These are phyloP conservation scores for Termitomyces sp. DNA, from an alignment of 768 basidiomycete genomes.

Conservation along the genomic window DNA sequence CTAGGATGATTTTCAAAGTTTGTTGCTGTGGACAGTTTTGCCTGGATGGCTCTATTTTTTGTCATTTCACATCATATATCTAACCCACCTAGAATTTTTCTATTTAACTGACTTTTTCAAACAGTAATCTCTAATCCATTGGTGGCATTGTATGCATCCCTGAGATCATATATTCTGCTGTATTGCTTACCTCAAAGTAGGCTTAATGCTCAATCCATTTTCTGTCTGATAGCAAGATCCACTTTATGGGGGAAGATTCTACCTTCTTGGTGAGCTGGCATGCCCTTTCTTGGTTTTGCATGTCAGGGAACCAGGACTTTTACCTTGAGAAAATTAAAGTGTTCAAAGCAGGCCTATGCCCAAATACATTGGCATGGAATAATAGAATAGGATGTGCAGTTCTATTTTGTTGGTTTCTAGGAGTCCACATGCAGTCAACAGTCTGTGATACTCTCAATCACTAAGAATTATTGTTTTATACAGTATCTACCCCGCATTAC, in stretches of 20 bases:
- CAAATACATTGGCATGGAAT: background rate
- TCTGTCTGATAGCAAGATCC: background rate
- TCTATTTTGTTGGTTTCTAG: background rate
- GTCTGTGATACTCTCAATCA: background rate
- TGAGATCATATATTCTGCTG: too few relatives aligned
- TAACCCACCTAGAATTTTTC: too few relatives aligned
- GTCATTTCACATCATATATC: too few relatives aligned
- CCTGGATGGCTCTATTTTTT: too few relatives aligned
- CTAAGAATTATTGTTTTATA: background rate
- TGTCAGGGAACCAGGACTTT: background rate
- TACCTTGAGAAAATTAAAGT: conserved; percentile 1
- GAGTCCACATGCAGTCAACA: background rate
- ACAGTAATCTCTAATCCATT: too few relatives aligned
- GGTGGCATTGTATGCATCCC: too few relatives aligned
- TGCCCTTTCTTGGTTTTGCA: background rate
- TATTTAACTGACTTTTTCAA: too few relatives aligned
- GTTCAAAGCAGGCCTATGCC: background rate
- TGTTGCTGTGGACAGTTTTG: too few relatives aligned
- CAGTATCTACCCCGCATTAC: background rate
- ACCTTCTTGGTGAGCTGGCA: background rate
- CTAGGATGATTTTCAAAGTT: too few relatives aligned
- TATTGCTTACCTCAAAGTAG: too few relatives aligned
- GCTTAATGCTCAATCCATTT: too few relatives aligned
- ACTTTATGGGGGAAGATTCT: background rate
- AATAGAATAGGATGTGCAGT: background rate